Evolutionary conservation across 257 asterid species (phyloP), one percentile per base, ranked within the genome.

Genomic region (Thymus mandschuricus): DNA sequence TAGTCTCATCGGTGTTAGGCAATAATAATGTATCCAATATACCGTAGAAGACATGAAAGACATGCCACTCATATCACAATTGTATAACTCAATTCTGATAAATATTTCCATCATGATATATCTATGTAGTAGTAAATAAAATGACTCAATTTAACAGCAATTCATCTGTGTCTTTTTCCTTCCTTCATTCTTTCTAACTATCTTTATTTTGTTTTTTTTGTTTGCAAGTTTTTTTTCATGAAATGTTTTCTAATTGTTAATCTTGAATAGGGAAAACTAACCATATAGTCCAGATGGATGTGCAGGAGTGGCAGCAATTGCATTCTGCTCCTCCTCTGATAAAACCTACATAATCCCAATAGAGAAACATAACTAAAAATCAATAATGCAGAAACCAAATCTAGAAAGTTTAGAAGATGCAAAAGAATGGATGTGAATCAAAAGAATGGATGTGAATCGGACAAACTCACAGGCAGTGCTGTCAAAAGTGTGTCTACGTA

Each of bases 241-340:
- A 46, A 10, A 74, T 21, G 21, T 38, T 6, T 28, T 58, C 2
- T 45, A 27, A n/a, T 21, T 11, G 34, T 33, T 6, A 62, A 41
- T 35, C 38, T 29, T 27, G 35, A 41, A n/a, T 0, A 78, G 57
- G 56, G 66, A 70, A 63, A 63, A 76, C 98, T 80, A 61, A 95
- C 99, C 95, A 76, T 87, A 84, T 60, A 95, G 85, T 59, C 96
- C 99, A 11, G 93, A 81, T 29, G 97, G 97, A 82, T 95, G 99
- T 70, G 99, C 99, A 40, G 99, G 99, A 76, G 97, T 85, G 51
- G 97, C 92, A 64, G 98, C 96, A 83, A 95, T 86, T 43, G 81
- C 78, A 75, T 87, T 83, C 85, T 95, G 99, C 85, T 95, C 96
- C 81, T 89, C 98, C 80, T 85, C 85, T 45, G 99, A 82, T 77